Conservation (phyloP, 306 rosid genomes). For the Cucumis melo region DNA sequence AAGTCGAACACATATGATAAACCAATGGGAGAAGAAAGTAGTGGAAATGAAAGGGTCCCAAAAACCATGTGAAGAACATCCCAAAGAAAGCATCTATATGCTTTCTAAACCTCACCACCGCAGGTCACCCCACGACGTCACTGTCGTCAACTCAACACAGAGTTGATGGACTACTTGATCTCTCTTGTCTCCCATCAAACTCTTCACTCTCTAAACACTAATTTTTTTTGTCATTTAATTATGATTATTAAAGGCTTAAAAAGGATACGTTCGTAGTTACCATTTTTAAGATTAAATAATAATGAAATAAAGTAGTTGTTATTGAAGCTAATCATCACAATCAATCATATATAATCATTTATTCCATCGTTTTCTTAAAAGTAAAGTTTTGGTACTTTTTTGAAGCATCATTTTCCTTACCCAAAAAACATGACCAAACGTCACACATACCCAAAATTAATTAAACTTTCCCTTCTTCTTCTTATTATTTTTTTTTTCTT, state of each 20-base stretch:
- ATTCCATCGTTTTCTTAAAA: slow-evolving; percentile 5
- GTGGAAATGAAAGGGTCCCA: neutral
- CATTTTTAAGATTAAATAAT: neutral
- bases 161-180: slow-evolving; percentile 6
- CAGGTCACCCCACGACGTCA: neutral
- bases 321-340: slow-evolving; percentile 9
- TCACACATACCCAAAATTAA: neutral
- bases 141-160: neutral
- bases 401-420: neutral
- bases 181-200: slow-evolving; percentile 1
- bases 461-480: no score
- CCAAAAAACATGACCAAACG: neutral
- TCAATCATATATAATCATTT: slow-evolving; percentile 1
- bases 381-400: slow-evolving; percentile 13
- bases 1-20: no score
- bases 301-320: neutral
- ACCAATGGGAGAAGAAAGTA: neutral
- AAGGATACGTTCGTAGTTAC: neutral
- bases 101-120: neutral
- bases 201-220: no score
- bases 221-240: no score
- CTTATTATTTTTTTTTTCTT: neutral
- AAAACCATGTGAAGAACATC: neutral
- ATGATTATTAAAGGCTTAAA: neutral
- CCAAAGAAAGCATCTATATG: neutral